Percentiles rank a stretch among this genome's conserved stretches.
Conservation (phyloP, 1,284 basidiomycete genomes). For the Porodaedalea pini region DNA sequence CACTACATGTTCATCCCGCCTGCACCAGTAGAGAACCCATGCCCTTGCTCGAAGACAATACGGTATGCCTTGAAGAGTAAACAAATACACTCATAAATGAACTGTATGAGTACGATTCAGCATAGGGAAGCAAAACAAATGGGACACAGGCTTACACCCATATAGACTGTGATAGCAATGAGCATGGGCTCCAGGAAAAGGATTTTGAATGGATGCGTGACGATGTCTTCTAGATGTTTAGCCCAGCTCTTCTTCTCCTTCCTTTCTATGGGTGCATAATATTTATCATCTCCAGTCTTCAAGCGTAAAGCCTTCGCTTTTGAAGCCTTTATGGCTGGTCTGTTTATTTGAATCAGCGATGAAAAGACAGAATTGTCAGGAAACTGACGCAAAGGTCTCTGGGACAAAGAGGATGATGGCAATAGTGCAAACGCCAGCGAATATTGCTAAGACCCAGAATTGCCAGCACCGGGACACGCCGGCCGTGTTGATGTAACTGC, state of each 20-base stretch:
- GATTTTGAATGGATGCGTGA: constrained; percentile 41
- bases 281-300: constrained; percentile 54
- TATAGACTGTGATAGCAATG: constrained; percentile 43
- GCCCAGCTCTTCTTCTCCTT: constrained; percentile 31
- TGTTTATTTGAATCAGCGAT: too few relatives aligned
- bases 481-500: constrained; percentile 44
- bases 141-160: constrained; percentile 34
- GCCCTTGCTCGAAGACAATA: constrained; percentile 49
- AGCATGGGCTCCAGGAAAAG: constrained; percentile 45
- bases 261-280: constrained; percentile 41
- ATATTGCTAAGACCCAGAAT: constrained; percentile 48
- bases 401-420: constrained; percentile 43
- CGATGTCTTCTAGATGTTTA: constrained; percentile 31
- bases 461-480: constrained; percentile 43
- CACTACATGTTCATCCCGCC: constrained; percentile 53
- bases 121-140: neutral
- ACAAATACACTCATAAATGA: constrained; percentile 45
- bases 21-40: constrained; percentile 48
- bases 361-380: too few relatives aligned
- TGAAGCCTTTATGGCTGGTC: constrained; percentile 43
- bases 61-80: constrained; percentile 52
- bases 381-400: constrained; percentile 40
- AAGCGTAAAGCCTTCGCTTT: constrained; percentile 33
- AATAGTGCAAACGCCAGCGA: constrained; percentile 39
- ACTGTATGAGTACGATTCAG: constrained; percentile 26